Base-by-base conservation (phyloP, 2,329 filamentous ascomycete genomes). In the Colletotrichum zoysiae region DNA sequence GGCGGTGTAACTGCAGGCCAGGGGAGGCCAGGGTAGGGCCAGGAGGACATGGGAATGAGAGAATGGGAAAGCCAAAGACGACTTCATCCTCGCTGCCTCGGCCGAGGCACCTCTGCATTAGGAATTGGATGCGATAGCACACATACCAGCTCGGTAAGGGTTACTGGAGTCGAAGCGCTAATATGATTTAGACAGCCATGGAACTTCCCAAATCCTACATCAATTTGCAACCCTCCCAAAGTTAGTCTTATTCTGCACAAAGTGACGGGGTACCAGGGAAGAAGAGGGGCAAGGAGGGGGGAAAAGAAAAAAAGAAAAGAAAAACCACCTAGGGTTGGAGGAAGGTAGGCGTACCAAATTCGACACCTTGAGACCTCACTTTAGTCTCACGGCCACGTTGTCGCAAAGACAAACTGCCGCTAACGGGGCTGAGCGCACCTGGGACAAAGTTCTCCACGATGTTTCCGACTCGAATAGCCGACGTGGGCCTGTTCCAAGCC, bases 1-100 rank as follows among this genome's bases (percentile, higher is more conserved):
- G 42, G 59, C 33, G 48, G 61, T 51, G 30, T 40, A 59, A 30
- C 40, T 20, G 40, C 26, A 64, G 51, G 44, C 33, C 59, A 48
- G 50, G 61, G 35, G 26, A 46, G 35, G 33, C 23, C 44, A 59
- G 67, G 62, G 44, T 60, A 58, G 65, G 46, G 65, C 57, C 51
- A 26, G 26, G 33, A 60, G 35, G 53, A 42, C 35, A 70, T 70
- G 60, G 67, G 67, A 55, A 59, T 66, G 53, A 65, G 40, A n/a
- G 14, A 51, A 46, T 64, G 63, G 51, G 55, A 62, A 67, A 71
- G 70, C 53, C 70, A 71, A 71, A 71, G 59, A 60, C 51, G 65
- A 71, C 70, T 57, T 69, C 65, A 59, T 50, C 20, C 55, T 44
- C 62, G 40, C 46, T 33, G 26, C 30, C 38, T 46, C 20, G 20